Base-by-base conservation (phyloP, 1,284 basidiomycete genomes). In the Austroboletus rostrupii region DNA sequence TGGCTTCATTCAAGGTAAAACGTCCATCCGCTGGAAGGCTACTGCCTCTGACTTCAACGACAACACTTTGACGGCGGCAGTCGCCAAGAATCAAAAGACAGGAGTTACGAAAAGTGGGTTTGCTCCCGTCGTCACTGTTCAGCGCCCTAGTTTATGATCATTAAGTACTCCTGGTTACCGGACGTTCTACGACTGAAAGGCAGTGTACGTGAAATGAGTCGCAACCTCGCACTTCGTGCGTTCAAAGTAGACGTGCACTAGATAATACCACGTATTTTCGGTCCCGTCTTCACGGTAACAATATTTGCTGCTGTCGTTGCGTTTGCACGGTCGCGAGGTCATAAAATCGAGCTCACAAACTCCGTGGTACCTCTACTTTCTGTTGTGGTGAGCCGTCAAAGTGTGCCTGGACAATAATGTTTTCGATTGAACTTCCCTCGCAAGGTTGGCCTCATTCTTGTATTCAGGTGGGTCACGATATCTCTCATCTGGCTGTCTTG, bases 121-220 rank as follows among this genome's bases (percentile, higher is more conserved):
- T 41, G 8, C 36, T 50, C 45, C 29, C 16, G 21, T 26, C 14
- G n/a, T 39, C 13, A 17, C 31, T 20, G 16, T 32, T 49, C 26
- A 40, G 47, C 45, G 8, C 31, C 9, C 36, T n/a, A n/a, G n/a
- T 46, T 21, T 44, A 47, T 44, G 11, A 48, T 41, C 33, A 33
- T 59, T 20, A 64, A 92, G 85, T 92, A 92, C 64, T 90, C 90
- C 32, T 95, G 92, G 89, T 72, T 94, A 20, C 87, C 88, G 11
- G 92, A 95, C 67, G 88, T 93, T 26, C 75, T 93, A 41, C 81
- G 90, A 26, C 56, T 92, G 57, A 83, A 88, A 76, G 81, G 85
- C 58, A 89, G 84, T 58, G 86, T 90, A 62, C 54, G 53, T 54
- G 14, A 12, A 53, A 8, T 45, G 29, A 23, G 33, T 17, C 51